Evolutionary conservation across 495 filamentous ascomycete species (phyloP).

Genomic region (Penicillium cinerascens): DNA sequence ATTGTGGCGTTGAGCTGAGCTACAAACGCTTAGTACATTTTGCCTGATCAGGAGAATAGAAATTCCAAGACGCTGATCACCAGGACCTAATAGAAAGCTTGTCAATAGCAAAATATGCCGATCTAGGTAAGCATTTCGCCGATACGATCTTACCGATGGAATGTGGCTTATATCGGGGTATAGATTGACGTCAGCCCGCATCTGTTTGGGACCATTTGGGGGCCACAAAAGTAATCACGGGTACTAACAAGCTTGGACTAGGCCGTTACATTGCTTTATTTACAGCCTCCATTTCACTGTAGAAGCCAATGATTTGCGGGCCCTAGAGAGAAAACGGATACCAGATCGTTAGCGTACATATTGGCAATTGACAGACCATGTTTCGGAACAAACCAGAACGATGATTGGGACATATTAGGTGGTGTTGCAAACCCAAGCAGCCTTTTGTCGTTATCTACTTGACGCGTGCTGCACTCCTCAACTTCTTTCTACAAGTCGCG

Average conservation of each 20-base stretch:
- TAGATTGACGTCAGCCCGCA: too few relatives aligned
- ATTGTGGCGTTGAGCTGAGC: too few relatives aligned
- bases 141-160: neutral
- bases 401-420: neutral
- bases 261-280: neutral
- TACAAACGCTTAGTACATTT: too few relatives aligned
- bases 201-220: too few relatives aligned
- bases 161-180: too few relatives aligned
- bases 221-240: neutral
- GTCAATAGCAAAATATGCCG: neutral
- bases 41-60: too few relatives aligned
- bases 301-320: neutral
- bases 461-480: neutral
- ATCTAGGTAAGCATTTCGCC: neutral
- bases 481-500: neutral
- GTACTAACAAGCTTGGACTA: neutral
- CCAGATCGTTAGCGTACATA: neutral
- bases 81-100: neutral
- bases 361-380: neutral
- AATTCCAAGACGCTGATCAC: too few relatives aligned
- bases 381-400: neutral
- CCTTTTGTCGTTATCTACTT: neutral
- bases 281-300: neutral
- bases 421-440: neutral
- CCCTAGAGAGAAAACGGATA: neutral